Percentiles rank a stretch among this genome's conserved stretches.
phyloP scores from a whole-genome alignment of 148 eudicot species.

The Tetragonia tetragonoides region DNA sequence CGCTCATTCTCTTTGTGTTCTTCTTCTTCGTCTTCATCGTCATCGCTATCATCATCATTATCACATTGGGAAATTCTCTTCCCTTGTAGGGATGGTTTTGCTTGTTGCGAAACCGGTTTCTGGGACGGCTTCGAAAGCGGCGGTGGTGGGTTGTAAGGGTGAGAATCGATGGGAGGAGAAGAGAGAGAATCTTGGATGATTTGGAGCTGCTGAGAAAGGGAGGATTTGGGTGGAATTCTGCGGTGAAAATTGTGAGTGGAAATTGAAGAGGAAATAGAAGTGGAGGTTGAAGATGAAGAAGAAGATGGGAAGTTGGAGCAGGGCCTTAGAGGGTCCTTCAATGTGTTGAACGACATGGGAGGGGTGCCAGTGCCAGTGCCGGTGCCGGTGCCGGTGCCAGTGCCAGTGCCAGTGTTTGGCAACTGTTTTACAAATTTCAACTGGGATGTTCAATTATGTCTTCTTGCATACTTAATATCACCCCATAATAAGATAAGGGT shows the following conservation, averaged over 20 bases:
- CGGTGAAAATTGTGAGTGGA: slow-evolving; percentile 27
- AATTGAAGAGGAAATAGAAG: slow-evolving; percentile 25
- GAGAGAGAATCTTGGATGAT: slow-evolving; percentile 48
- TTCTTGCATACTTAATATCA: too few species aligned
- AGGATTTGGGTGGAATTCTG: slow-evolving; percentile 74
- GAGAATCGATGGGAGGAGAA: slow-evolving; percentile 27
- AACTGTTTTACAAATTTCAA: neutral
- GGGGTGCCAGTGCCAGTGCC: too few species aligned
- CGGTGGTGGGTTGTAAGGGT: slow-evolving; percentile 16
- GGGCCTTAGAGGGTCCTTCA: slow-evolving; percentile 11
- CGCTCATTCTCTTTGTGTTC: slow-evolving; percentile 30
- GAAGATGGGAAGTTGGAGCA: slow-evolving; percentile 15
- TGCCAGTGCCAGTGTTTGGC: neutral
- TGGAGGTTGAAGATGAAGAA: neutral
- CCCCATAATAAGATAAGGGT: too few species aligned
- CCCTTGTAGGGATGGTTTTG: slow-evolving; percentile 1
- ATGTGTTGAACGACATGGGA: slow-evolving; percentile 20
- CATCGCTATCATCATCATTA: slow-evolving; percentile 14
- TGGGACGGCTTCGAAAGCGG: neutral
- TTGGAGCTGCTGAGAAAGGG: slow-evolving; percentile 61
- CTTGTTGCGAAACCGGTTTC: neutral
- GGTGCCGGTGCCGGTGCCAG: neutral
- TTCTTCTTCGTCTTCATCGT: slow-evolving; percentile 18
- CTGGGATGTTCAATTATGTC: neutral
- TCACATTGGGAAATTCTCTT: neutral